Evolutionary conservation across 768 basidiomycete genomes (phyloP), one percentile per base, ranked within the genome.

Genomic region (Psilocybe cubensis): DNA sequence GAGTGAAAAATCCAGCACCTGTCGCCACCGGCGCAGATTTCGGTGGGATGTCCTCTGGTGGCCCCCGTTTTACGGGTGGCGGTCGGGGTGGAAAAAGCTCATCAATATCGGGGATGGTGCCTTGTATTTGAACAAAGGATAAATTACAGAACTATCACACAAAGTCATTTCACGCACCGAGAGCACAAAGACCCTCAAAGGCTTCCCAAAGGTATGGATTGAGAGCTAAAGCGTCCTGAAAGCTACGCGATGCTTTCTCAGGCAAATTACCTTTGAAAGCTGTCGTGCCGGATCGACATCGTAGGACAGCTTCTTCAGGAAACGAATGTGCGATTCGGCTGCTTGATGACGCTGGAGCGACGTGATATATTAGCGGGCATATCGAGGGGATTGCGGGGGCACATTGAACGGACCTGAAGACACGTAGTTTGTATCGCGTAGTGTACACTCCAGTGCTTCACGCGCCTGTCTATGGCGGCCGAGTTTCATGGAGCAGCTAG

Each of bases 141-240:
- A 46, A 54, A 47, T 29, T 53, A 40, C 66, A 56, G 64, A 60
- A 57, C 63, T 58, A 55, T 49, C 25, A 33, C 49, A 55, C 5
- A 57, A 49, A 28, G 14, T 31, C 35, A 57, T 24, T 24, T 52
- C 31, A 52, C 79, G 50, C 65, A 90, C 95, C 94, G 43, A 92
- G 74, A 27, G 81, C 73, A 69, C 94, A 96, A 29, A 97, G 71
- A 0, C 92, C 94, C 67, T 94, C 92, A 65, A 94, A 91, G 4
- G 94, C 94, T 70, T 97, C 94, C 94, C 94, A 96, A 52, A 95
- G 73, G 69, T 92, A 83, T 28, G 92, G 91, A 67, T 93, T 88
- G 45, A 86, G 69, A 12, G 77, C 70, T 58, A 97, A 77, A 24
- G 93, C 90, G 57, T 86, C 83, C 44, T 80, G 79, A 70, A 89